phyloP scores from a whole-genome alignment of 257 asterid species.

The Primulina tabacum region DNA sequence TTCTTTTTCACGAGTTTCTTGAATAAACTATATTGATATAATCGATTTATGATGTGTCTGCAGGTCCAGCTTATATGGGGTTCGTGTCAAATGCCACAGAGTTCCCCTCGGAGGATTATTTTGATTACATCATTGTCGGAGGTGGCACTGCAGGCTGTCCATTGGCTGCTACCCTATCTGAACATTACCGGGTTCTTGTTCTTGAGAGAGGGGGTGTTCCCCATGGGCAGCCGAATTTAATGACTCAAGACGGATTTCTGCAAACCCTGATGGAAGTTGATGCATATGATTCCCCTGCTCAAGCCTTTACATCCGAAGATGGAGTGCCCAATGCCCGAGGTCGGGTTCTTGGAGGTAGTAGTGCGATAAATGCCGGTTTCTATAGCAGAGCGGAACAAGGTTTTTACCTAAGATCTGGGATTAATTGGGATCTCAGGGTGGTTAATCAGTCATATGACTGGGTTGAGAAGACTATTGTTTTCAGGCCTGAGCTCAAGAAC shows the following conservation, averaged over 20 bases:
- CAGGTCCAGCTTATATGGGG: conserved; percentile 61
- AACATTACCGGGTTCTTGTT: conserved; percentile 58
- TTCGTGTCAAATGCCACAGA: conserved; percentile 62
- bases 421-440: conserved; percentile 52
- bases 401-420: conserved; percentile 47
- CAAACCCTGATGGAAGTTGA: conserved; percentile 53
- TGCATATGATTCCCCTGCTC: conserved; percentile 64
- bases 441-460: conserved; percentile 79
- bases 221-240: conserved; percentile 51
- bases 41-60: conserved; percentile 2
- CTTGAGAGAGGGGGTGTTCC: conserved; percentile 88
- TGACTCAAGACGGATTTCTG: conserved; percentile 72
- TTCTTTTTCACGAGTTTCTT: not conserved
- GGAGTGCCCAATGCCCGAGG: conserved; percentile 90
- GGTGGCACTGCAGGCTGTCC: conserved; percentile 99
- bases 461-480: conserved; percentile 81
- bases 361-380: conserved; percentile 82
- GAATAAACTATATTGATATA: not conserved
- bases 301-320: conserved; percentile 75
- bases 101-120: conserved; percentile 53
- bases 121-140: conserved; percentile 61
- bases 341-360: conserved; percentile 93
- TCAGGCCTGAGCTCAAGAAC: conserved; percentile 61
- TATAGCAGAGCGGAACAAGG: conserved; percentile 56
- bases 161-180: conserved; percentile 79